Evolutionary conservation across 345 rosid species (phyloP).

Genomic region (Aquilaria sinensis): DNA sequence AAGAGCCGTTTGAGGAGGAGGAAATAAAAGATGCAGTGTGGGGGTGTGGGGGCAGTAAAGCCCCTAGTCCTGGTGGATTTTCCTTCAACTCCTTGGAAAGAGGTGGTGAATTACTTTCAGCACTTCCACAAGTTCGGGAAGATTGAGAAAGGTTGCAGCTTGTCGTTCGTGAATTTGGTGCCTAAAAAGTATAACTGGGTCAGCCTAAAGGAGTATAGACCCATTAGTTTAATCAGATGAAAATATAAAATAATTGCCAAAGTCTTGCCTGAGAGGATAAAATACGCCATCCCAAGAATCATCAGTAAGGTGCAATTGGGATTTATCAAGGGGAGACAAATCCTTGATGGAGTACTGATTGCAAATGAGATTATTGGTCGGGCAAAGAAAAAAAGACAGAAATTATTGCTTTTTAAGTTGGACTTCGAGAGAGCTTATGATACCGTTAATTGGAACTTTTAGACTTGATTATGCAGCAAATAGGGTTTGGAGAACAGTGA

Average conservation of each 20-base stretch:
- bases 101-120: background rate
- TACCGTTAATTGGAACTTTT: background rate
- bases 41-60: background rate
- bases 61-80: background rate
- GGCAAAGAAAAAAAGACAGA: no score
- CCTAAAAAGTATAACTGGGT: background rate
- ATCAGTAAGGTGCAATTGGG: background rate
- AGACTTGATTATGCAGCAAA: background rate
- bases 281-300: background rate
- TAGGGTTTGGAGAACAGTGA: background rate
- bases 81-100: background rate
- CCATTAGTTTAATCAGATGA: background rate
- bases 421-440: no score
- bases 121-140: background rate
- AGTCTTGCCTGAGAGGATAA: background rate
- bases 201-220: background rate
- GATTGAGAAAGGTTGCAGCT: background rate
- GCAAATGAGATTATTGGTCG: no score
- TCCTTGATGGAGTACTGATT: no score
- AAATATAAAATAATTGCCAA: background rate
- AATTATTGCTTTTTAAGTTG: background rate
- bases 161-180: background rate
- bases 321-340: background rate
- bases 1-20: background rate
- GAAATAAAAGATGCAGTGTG: background rate